Base-by-base conservation (phyloP, 202 grass and related monocot species). In the Panicum hallii region DNA sequence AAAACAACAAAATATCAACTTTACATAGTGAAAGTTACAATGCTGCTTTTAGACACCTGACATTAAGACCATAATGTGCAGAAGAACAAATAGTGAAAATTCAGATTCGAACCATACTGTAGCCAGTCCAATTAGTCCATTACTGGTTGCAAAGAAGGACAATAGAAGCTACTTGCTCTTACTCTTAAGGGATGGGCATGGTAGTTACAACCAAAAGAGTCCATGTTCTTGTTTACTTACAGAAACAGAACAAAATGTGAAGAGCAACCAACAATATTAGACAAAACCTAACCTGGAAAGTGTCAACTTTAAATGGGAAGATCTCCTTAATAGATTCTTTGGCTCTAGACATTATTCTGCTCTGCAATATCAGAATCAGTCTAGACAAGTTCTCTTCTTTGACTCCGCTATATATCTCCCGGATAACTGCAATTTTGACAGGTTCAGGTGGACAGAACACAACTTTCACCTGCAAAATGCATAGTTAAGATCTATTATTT, bases 231-330 rank as follows among this genome's bases (percentile, higher is more conserved):
- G 3, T 42, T 78, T 43, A 40, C 74, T 83, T 74, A 13, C 20
- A 74, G 20, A 62, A 68, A 67, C 47, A 15, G 12, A 53, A 53
- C 11, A 55, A 28, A 67, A 28, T 70, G 53, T 58, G 36, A 58
- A 58, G 53, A 58, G 34, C 0, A 64, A 75, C 74, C 13, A 67
- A 61, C 9, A 87, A 38, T 44, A 26, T 42, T 36, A 88, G 60
- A 80, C n/a, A 38, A 72, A 79, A 86, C 65, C 67, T 82, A 60
- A 99, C 96, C 84, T 94, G 86, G 79, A 99, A 96, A 38, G 43
- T 89, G 26, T 99, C 93, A n/a, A 96, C 84, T 86, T 91, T 92
- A 88, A 86, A 89, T 73, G 47, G 67, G 74, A 91, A 96, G 56
- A 95, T 91, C 63, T 94, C 89, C 79, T 99, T 92, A 30, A 91